A percentile compares a stretch with the other conserved stretches of the same genome.
These are phyloP conservation scores for Asterophora parasitica DNA, from an alignment of 768 basidiomycete genomes.

Conservation along the genomic window DNA sequence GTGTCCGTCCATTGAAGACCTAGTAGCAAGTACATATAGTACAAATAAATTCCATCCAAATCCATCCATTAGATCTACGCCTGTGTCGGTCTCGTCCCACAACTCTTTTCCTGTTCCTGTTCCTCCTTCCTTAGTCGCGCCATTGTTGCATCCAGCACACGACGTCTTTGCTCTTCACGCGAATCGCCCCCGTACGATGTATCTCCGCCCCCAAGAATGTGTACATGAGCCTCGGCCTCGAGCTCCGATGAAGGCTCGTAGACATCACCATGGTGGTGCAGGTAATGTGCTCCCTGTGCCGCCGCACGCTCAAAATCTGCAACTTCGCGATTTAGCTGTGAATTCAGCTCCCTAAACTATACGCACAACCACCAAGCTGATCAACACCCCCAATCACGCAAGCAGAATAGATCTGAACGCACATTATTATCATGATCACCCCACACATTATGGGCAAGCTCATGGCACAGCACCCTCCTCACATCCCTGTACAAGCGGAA, in stretches of 20 bases:
- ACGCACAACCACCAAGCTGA: not conserved
- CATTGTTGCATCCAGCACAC: constrained; percentile 57
- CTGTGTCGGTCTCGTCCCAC: constrained; percentile 44
- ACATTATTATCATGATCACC: constrained; percentile 71
- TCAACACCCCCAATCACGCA: not conserved
- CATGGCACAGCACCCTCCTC: constrained; percentile 69
- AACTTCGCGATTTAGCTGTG: constrained; percentile 68
- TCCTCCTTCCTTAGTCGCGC: constrained; percentile 58
- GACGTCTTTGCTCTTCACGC: constrained; percentile 50
- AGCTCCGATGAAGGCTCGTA: constrained; percentile 53
- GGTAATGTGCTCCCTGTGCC: constrained; percentile 48
- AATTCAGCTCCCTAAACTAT: constrained; percentile 75
- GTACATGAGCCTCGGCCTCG: constrained; percentile 48
- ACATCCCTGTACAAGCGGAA: constrained; percentile 63
- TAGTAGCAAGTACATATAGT: too few species aligned
- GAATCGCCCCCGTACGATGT: constrained; percentile 33
- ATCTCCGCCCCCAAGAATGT: constrained; percentile 46
- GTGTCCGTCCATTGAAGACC: too few species aligned
- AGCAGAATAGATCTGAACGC: constrained; percentile 21
- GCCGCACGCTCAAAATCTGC: constrained; percentile 57
- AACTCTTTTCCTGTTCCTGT: constrained; percentile 66
- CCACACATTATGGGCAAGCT: constrained; percentile 73
- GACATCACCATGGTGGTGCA: constrained; percentile 35
- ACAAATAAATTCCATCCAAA: too few species aligned
- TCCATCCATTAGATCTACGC: constrained; percentile 3